Evolutionary conservation across 257 asterid genomes (phyloP), one percentile per base, ranked within the genome.

Genomic region (Apocynum venetum): DNA sequence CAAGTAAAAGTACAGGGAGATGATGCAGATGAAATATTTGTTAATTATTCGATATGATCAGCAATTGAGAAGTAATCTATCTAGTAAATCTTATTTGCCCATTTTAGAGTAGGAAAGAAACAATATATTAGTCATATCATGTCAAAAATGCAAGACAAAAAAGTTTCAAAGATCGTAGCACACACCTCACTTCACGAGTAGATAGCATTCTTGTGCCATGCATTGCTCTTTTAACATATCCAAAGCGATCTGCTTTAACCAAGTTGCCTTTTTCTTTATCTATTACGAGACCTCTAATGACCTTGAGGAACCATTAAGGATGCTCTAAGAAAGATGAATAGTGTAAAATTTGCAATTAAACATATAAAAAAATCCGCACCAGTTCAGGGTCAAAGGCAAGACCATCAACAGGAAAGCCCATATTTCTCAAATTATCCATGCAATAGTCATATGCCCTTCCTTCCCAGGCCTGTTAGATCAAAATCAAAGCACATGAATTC

Each of bases 361-460:
- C 12, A 61, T 8, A 48, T 4, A 68, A 47, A 49, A 9, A 43
- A 55, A 13, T 1, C n/a, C 79, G 75, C 84, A 93, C 98, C 97
- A 93, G 84, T 35, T 90, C 91, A 11, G 98, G 98, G 84, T 93
- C 98, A 85, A 93, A 93, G 72, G 93, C 82, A 83, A 93, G 98
- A 78, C 96, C 98, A 73, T 89, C 98, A 82, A 91, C 97, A 67
- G 98, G 97, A 76, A 88, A 93, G 59, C 98, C 98, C 90, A 93
- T 82, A 81, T 75, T 89, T 85, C 85, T 86, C 80, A 91, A 85
- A 78, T 93, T 93, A 1, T 88, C 93, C 90, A 93, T 81, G 79
- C 98, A 93, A 81, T 93, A 93, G 84, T 93, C 98, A 63, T 93
- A 93, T 76, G 98, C 98, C 90, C 98, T 90, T 73, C 98, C 98